Percentiles rank a stretch among this genome's conserved stretches.
Evolutionary conservation across 208 protist genomes (phyloP).

Genomic region (Porcisia hertigi): DNA sequence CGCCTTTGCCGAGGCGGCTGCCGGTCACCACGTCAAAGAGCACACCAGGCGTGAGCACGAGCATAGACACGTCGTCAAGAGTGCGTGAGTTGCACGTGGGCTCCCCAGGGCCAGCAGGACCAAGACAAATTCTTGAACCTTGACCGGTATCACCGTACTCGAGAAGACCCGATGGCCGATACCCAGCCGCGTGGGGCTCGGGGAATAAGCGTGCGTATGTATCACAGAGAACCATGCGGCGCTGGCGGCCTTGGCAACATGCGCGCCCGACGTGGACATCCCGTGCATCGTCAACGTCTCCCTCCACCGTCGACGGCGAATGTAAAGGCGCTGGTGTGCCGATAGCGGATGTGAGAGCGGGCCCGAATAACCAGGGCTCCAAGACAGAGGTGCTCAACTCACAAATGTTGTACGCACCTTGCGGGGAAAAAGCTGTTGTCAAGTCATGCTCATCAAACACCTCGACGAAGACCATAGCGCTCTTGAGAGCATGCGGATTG

Average conservation of each 20-base stretch:
- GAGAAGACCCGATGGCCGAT: slow-evolving; percentile 21
- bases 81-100: not conserved
- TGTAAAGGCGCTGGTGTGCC: not conserved
- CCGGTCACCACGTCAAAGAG: slow-evolving; percentile 58
- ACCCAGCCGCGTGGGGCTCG: slow-evolving; percentile 10
- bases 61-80: slow-evolving; percentile 24
- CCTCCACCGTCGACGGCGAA: not conserved
- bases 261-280: not conserved
- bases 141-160: slow-evolving; percentile 12
- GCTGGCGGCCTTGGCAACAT: not conserved
- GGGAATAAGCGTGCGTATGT: slow-evolving; percentile 27
- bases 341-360: not conserved
- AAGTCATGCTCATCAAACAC: slow-evolving; percentile 56
- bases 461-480: slow-evolving; percentile 74
- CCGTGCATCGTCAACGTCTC: not conserved
- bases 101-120: not conserved
- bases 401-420: slow-evolving; percentile 45
- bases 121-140: no score
- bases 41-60: slow-evolving; percentile 78
- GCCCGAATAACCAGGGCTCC: slow-evolving; percentile 26
- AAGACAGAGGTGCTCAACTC: slow-evolving; percentile 41
- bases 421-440: slow-evolving; percentile 32
- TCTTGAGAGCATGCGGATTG: slow-evolving; percentile 10
- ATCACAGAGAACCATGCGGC: slow-evolving; percentile 29
- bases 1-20: slow-evolving; percentile 72